A percentile compares a stretch with the other conserved stretches of the same genome.
phyloP scores from a whole-genome alignment of 179 eudicot genomes.

The Corrigiola litoralis region DNA sequence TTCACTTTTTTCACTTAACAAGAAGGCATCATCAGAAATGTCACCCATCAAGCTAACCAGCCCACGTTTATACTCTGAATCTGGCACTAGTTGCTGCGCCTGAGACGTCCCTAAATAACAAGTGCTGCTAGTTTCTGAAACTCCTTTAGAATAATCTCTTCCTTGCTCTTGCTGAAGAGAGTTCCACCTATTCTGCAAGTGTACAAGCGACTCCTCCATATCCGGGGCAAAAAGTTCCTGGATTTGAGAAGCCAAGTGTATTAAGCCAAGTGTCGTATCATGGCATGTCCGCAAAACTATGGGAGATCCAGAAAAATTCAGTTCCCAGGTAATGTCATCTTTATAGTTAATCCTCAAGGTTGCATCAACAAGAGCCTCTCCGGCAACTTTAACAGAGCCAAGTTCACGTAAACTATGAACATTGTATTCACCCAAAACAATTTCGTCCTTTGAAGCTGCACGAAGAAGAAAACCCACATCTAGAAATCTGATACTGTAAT shows the following conservation, averaged over 20 bases:
- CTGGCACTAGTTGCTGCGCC: constrained; percentile 32
- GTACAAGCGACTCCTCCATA: constrained; percentile 66
- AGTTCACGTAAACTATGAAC: constrained; percentile 43
- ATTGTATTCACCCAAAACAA: constrained; percentile 36
- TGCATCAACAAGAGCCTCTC: constrained; percentile 55
- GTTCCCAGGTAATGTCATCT: constrained; percentile 63
- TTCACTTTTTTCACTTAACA: constrained; percentile 26
- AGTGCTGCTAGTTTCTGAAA: constrained; percentile 23
- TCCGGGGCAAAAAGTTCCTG: constrained; percentile 94
- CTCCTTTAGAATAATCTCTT: constrained; percentile 21
- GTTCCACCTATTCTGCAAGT: constrained; percentile 91
- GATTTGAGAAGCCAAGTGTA: constrained; percentile 64
- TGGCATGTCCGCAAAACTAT: constrained; percentile 71
- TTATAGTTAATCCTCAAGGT: constrained; percentile 42
- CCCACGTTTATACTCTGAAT: constrained; percentile 29
- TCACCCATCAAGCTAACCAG: constrained; percentile 60
- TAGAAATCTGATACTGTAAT: constrained; percentile 57
- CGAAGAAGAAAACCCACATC: constrained; percentile 79
- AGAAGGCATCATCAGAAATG: constrained; percentile 79
- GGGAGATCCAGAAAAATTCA: constrained; percentile 62
- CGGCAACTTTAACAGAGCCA: constrained; percentile 85
- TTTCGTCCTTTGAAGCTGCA: constrained; percentile 29
- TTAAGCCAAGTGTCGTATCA: constrained; percentile 71
- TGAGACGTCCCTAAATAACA: constrained; percentile 35
- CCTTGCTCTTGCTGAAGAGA: constrained; percentile 50